Evolutionary conservation across 306 rosid genomes (phyloP), one percentile per base, ranked within the genome.

Genomic region (Vigna trinervia): DNA sequence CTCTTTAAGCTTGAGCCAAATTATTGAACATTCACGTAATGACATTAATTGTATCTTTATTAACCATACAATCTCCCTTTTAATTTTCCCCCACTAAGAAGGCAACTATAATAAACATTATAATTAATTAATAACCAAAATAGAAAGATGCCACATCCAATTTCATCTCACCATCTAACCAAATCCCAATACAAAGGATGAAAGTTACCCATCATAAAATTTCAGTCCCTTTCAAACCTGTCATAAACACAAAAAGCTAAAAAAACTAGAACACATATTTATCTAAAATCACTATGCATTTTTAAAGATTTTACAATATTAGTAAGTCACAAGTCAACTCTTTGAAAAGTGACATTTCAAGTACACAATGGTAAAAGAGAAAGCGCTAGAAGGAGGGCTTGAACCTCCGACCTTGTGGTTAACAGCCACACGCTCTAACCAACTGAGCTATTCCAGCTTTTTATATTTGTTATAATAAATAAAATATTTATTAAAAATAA

Each of bases 381-480:
- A 60, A 14, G n/a, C 19, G 85, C 82, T 82, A 82, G 82, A 82
- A 82, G 79, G 77, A 77, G 82, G 71, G 79, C 57, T 77, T 71
- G 82, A 82, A 82, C 82, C 85, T 77, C 85, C 82, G 79, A 77
- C 82, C 82, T 82, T 82, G 82, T 82, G 82, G 78, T 82, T 82
- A 82, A 82, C 82, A 77, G 85, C 82, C 85, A 82, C 79, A 82
- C 85, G 78, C 85, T 77, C 85, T 82, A 82, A 20, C 85, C 82
- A 82, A 82, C 82, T 82, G 85, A 82, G 79, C 82, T 82, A 82
- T 82, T 82, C 82, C 85, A 82, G 82, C 80, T 38, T 3, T 0
- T 0, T 0, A 0, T 0, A 13, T 30, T 13, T 1, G 1, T 30
- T 0, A 1, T 13, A 19, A 3, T 12, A 0, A 28, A 60, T 12